Base-by-base conservation (phyloP, 768 basidiomycete species). In the Boletus bicolor region DNA sequence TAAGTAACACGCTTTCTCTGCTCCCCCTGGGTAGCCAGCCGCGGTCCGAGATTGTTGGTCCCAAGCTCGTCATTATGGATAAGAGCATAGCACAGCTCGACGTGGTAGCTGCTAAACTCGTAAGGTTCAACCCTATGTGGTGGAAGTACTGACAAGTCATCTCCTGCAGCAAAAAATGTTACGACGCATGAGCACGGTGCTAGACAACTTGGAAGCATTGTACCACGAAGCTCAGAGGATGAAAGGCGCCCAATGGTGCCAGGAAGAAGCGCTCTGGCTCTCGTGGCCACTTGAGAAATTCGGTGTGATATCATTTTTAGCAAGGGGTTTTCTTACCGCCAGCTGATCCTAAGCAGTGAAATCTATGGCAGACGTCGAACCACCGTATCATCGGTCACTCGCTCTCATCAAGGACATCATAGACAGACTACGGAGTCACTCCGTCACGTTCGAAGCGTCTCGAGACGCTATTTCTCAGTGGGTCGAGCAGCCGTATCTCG, bases 231-330 rank as follows among this genome's bases (percentile, higher is more conserved):
- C 89, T 3, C 79, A 83, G 63, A 88, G 80, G 67, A 70, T 73
- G 15, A 91, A 88, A 68, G 89, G 91, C 0, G 84, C 82, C 74
- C 73, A 77, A 57, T 91, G 87, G 85, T 85, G 82, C 2, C 77
- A 79, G 12, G 75, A 82, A 59, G 87, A 91, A 56, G 84, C 88
- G 1, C 73, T 93, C 43, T 93, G 91, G 91, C 73, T 81, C 26
- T 91, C 90, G 11, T 93, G 91, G 91, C 76, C 91, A 0, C 72
- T 92, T 28, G 86, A 88, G 61, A 87, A 82, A 69, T 91, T 93
- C 54, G 87, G 91, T 88, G 56, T 41, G 76, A 66, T 49, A 19
- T 35, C 39, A 43, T 41, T 38, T 30, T 34, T 11, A 38, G 19
- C 24, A n/a, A 14, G 2, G 14, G 14, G 12, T 19, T 37, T 44